A percentile compares a stretch with the other conserved stretches of the same genome.
phyloP scores from a whole-genome alignment of 2,329 filamentous ascomycete species.

The Ophiocordyceps polyrhachis-furcata region DNA sequence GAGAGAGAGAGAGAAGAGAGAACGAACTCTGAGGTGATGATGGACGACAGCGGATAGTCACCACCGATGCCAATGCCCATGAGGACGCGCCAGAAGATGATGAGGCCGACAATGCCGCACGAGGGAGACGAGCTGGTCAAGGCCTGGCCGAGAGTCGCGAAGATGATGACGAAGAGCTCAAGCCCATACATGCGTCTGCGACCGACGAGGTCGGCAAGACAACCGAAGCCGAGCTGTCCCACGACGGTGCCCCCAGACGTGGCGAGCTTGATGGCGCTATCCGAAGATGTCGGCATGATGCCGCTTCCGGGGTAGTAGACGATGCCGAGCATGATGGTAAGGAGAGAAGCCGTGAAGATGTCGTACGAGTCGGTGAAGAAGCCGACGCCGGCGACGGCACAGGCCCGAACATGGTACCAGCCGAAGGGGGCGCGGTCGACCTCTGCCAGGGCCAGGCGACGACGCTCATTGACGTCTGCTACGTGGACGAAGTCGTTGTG shows the following conservation, averaged over 20 bases:
- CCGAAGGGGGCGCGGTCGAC: conserved; percentile 69
- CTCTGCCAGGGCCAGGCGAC: conserved; percentile 61
- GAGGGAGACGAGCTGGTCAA: conserved; percentile 43
- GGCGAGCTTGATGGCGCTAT: conserved; percentile 71
- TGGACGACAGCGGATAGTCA: conserved; percentile 65
- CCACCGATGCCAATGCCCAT: conserved; percentile 32
- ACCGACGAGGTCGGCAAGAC: conserved; percentile 58
- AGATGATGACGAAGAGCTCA: conserved; percentile 64
- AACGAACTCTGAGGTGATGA: conserved; percentile 62
- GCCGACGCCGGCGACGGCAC: conserved; percentile 63
- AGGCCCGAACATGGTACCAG: conserved; percentile 67
- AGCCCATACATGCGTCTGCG: conserved; percentile 57
- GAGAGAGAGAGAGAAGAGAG: not conserved
- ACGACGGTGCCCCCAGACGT: conserved; percentile 71
- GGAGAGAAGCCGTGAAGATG: conserved; percentile 59
- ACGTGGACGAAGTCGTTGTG: conserved; percentile 51
- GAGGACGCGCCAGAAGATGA: conserved; percentile 68
- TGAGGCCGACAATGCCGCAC: conserved; percentile 42
- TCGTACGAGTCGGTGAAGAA: conserved; percentile 83
- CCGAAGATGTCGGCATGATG: conserved; percentile 44
- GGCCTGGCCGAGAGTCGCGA: conserved; percentile 55
- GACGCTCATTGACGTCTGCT: conserved; percentile 58
- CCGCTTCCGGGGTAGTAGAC: conserved; percentile 48
- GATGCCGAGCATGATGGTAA: conserved; percentile 59
- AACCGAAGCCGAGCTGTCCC: conserved; percentile 65